Conservation (phyloP, 352 stramenopile genomes). For the Phytopythium vexans region DNA sequence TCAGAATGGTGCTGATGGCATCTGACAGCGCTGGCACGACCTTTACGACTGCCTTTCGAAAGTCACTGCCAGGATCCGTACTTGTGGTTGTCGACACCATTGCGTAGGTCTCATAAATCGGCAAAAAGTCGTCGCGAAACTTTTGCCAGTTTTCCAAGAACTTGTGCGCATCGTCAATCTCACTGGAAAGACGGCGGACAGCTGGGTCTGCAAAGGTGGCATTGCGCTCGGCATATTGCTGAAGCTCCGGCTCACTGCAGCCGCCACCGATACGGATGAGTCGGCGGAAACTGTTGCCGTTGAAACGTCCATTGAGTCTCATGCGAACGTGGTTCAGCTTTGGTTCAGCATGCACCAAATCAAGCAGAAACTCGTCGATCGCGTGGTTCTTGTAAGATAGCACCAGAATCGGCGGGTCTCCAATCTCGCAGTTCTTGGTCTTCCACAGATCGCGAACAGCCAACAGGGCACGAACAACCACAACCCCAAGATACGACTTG, state of each 20-base stretch:
- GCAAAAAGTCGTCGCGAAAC: conserved; percentile 26
- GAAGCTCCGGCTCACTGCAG: conserved; percentile 54
- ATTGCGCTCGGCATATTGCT: conserved; percentile 38
- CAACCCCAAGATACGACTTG: conserved; percentile 88
- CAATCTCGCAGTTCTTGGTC: conserved; percentile 51
- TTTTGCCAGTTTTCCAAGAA: conserved; percentile 32
- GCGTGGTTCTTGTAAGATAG: conserved; percentile 89
- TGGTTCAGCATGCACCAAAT: conserved; percentile 61
- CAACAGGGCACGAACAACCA: conserved; percentile 79
- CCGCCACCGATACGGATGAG: conserved; percentile 67
- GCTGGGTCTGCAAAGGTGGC: conserved; percentile 20
- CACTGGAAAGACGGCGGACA: conserved; percentile 16
- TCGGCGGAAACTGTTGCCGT: conserved; percentile 25
- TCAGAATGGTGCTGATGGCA: conserved; percentile 13
- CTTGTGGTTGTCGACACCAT: not conserved
- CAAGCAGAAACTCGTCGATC: conserved; percentile 82
- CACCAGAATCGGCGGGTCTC: conserved; percentile 73
- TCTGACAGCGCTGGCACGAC: conserved; percentile 21
- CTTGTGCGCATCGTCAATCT: conserved; percentile 28
- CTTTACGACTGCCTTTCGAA: conserved; percentile 5
- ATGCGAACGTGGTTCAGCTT: conserved; percentile 20
- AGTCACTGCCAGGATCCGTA: not conserved
- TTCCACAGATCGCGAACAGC: conserved; percentile 77
- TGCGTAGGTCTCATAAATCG: conserved; percentile 23
- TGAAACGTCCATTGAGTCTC: conserved; percentile 14